Evolutionary conservation across 345 rosid species (phyloP).

Genomic region (Hirschfeldia incana): DNA sequence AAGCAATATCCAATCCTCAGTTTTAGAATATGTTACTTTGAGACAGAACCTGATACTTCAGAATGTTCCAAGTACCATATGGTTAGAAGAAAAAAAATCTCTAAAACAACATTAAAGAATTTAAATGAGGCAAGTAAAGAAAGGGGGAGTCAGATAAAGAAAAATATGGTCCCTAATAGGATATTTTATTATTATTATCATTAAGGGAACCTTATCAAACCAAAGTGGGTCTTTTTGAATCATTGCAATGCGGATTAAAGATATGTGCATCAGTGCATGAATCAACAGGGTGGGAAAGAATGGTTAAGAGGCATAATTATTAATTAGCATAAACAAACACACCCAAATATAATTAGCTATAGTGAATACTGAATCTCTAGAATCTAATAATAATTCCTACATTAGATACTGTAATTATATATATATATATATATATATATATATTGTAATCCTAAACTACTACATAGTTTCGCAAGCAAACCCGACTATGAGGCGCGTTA

Average conservation of each 20-base stretch:
- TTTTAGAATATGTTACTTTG: constrained; percentile 39
- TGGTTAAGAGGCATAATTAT: constrained; percentile 14
- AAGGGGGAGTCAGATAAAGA: constrained; percentile 38
- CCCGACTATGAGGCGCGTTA: constrained; percentile 1
- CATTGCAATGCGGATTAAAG: constrained; percentile 30
- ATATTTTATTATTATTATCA: neutral
- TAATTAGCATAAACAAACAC: constrained; percentile 18
- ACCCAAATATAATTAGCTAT: neutral
- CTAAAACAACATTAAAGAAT: constrained; percentile 9
- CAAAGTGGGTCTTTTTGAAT: constrained; percentile 28
- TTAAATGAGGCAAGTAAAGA: constrained; percentile 34
- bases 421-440: too few species aligned
- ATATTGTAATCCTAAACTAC: constrained; percentile 2
- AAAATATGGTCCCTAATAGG: constrained; percentile 21
- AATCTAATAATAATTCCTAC: constrained; percentile 5
- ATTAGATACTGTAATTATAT: neutral
- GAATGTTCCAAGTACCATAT: constrained; percentile 41
- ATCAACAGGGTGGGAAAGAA: constrained; percentile 17
- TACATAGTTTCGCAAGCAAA: constrained; percentile 1
- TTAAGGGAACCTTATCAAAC: constrained; percentile 13
- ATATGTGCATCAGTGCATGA: constrained; percentile 11
- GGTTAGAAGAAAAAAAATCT: neutral
- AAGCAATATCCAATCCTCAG: constrained; percentile 30
- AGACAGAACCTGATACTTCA: constrained; percentile 40
- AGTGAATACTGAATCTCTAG: constrained; percentile 4